Conservation (phyloP, 192 early-diverging fungal genomes). For the Thoreauomyces humboldtii region DNA sequence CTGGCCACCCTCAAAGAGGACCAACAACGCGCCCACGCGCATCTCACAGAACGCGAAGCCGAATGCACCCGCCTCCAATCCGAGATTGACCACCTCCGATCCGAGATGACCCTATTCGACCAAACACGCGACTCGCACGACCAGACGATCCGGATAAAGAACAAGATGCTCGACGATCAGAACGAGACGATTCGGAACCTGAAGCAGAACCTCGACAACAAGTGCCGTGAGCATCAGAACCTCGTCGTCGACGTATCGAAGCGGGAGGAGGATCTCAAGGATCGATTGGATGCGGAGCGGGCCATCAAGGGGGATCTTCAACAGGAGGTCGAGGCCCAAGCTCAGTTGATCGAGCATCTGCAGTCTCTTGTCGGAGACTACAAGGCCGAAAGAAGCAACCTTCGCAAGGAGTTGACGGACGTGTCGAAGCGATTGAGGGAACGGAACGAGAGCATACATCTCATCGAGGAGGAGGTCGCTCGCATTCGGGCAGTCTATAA, state of each 20-base stretch:
- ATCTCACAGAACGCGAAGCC: too few species aligned
- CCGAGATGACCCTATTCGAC: too few species aligned
- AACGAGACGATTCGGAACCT: constrained; percentile 49
- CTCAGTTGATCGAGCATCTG: constrained; percentile 37
- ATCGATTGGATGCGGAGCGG: constrained; percentile 28
- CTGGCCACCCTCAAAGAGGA: too few species aligned
- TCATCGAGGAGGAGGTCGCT: constrained; percentile 51
- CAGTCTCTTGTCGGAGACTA: constrained; percentile 41
- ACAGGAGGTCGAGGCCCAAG: constrained; percentile 33
- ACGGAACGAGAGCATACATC: constrained; percentile 53
- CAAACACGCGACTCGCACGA: background rate
- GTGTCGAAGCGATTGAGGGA: constrained; percentile 40
- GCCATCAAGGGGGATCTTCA: constrained; percentile 18
- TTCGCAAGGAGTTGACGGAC: constrained; percentile 40
- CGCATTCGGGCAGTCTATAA: constrained; percentile 37
- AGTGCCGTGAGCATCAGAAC: constrained; percentile 45
- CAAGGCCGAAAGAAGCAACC: constrained; percentile 38
- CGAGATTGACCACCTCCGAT: too few species aligned
- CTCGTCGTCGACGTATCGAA: constrained; percentile 27
- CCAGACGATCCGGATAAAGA: constrained; percentile 44
- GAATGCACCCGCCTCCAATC: too few species aligned
- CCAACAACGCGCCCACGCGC: too few species aligned
- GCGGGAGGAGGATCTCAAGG: constrained; percentile 29
- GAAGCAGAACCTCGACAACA: constrained; percentile 58
- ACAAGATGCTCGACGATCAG: constrained; percentile 61